These are phyloP conservation scores for Xylaria hypoxylon DNA, from an alignment of 2,329 filamentous ascomycete genomes.

Conservation along the genomic window DNA sequence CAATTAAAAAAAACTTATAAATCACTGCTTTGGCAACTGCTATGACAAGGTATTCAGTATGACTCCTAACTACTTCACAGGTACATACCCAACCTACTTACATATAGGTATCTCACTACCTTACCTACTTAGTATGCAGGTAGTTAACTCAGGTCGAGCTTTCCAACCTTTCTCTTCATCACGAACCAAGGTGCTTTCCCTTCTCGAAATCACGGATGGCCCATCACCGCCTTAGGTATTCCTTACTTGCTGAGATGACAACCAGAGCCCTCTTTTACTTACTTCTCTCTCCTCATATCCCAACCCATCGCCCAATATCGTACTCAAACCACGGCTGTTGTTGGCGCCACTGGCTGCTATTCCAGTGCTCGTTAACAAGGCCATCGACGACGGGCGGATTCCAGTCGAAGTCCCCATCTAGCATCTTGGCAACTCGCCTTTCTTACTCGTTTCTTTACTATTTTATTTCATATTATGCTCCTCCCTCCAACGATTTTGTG, in stretches of 20 bases:
- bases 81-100: too few relatives aligned
- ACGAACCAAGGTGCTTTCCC: slow-evolving; percentile 23
- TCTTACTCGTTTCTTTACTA: slow-evolving; percentile 44
- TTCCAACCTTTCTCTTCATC: slow-evolving; percentile 20
- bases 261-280: slow-evolving; percentile 10
- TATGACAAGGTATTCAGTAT: background rate
- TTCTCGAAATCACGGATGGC: background rate
- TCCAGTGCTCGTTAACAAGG: slow-evolving; percentile 33
- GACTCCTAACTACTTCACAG: too few relatives aligned
- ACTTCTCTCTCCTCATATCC: slow-evolving; percentile 14
- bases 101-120: too few relatives aligned
- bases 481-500: slow-evolving; percentile 19
- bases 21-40: slow-evolving; percentile 12
- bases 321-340: slow-evolving; percentile 33
- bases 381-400: slow-evolving; percentile 37
- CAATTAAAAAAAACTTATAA: background rate
- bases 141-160: background rate
- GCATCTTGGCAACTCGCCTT: slow-evolving; percentile 38
- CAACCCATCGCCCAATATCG: slow-evolving; percentile 32
- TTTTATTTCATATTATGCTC: slow-evolving; percentile 47
- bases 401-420: slow-evolving; percentile 23
- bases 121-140: too few relatives aligned
- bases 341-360: slow-evolving; percentile 35
- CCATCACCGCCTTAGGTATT: background rate
- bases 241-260: slow-evolving; percentile 19